Base-by-base conservation (phyloP, 2,329 filamentous ascomycete genomes). In the Coccinonectria pachysandricola region DNA sequence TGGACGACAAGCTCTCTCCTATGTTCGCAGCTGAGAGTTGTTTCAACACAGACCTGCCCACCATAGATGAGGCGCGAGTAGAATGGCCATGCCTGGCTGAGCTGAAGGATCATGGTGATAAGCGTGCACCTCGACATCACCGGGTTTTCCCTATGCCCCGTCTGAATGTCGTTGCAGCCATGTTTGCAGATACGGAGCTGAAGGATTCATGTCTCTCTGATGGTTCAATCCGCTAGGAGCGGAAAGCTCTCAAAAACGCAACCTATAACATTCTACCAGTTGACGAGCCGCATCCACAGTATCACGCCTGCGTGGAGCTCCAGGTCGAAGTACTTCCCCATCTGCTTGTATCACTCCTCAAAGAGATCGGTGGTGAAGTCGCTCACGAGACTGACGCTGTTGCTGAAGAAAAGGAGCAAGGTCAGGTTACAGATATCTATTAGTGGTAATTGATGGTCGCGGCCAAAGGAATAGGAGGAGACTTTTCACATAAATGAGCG, bases 31-130 rank as follows among this genome's bases (percentile, higher is more conserved):
- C 37, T 9, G 30, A 36, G 11, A 50, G 38, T 28, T 57, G 53
- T 35, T 59, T 57, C 41, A 50, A 49, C 28, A 34, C 41, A 12
- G 27, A 36, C 12, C 26, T 25, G 7, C 31, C 32, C 9, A 31
- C 20, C 10, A 29, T 39, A 11, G 24, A 34, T 6, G 24, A 39
- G 6, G 23, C 25, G 12, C 36, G 27, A 8, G 47, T 40, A 12
- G 39, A 43, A 22, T 59, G 56, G 56, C 56, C 56, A 2, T 44
- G 48, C 7, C 34, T 53, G 19, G 37, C 52, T 8, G 53, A 56
- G 28, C 42, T 57, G 15, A 57, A 57, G 26, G 50, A 53, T 14
- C 48, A 52, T 9, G 50, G 52, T 18, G 49, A 57, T 27, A 47
- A 40, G 21, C 41, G 48, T 11, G 37, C 43, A 1, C 22, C 24